Conservation (phyloP, 805 yeast species). For the Tetrapisispora namnaoensis region DNA sequence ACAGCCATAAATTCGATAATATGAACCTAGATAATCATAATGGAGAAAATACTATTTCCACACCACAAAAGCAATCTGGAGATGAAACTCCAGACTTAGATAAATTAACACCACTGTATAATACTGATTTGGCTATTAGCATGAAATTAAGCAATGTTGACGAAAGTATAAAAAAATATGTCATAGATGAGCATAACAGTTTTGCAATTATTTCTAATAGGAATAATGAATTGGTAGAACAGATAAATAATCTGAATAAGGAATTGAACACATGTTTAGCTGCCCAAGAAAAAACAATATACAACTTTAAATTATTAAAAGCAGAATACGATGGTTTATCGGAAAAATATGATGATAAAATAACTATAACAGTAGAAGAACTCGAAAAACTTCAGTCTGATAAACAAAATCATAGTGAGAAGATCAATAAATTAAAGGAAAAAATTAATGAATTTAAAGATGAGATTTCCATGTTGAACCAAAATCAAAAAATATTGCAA, state of each 20-base stretch:
- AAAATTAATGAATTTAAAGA: constrained; percentile 14
- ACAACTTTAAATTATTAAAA: constrained; percentile 6
- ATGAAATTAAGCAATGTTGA: constrained; percentile 8
- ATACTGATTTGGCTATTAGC: constrained; percentile 2
- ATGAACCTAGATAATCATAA: background rate
- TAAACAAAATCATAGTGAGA: constrained; percentile 7
- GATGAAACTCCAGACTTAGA: constrained; percentile 8
- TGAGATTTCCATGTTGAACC: constrained; percentile 22
- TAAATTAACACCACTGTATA: constrained; percentile 16
- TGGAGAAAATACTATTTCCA: background rate
- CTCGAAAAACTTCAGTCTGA: constrained; percentile 5
- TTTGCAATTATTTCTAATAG: constrained; percentile 11
- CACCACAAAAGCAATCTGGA: background rate
- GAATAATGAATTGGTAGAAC: constrained; percentile 16
- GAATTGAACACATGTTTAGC: constrained; percentile 12
- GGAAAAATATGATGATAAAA: constrained; percentile 8
- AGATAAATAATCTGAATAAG: constrained; percentile 14
- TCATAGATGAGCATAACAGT: constrained; percentile 3
- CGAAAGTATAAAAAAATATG: constrained; percentile 11
- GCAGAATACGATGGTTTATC: constrained; percentile 5
- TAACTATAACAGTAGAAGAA: constrained; percentile 3
- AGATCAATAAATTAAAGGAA: constrained; percentile 10
- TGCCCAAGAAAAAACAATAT: constrained; percentile 8
- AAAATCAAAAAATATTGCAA: constrained; percentile 22
- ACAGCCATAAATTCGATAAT: background rate